These are phyloP conservation scores for Alloascoidea hylecoeti DNA, from an alignment of 805 yeast genomes.

Conservation along the genomic window DNA sequence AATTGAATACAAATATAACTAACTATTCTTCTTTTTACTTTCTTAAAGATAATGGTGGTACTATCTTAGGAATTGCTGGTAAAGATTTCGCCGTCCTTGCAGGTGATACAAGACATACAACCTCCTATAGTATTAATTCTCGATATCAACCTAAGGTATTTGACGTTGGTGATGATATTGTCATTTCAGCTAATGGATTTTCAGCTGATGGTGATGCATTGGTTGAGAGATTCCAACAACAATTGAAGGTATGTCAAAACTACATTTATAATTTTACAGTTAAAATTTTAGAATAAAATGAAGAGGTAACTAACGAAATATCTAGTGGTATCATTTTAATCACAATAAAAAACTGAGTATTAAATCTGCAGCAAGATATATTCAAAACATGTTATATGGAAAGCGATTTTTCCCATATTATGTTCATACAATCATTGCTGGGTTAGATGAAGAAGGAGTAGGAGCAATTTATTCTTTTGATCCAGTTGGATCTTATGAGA, in stretches of 20 bases:
- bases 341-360: slow-evolving; percentile 55
- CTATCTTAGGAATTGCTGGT: slow-evolving; percentile 95
- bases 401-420: slow-evolving; percentile 95
- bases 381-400: slow-evolving; percentile 82
- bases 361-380: slow-evolving; percentile 73
- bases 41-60: slow-evolving; percentile 76
- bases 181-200: slow-evolving; percentile 90
- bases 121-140: slow-evolving; percentile 87
- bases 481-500: slow-evolving; percentile 95
- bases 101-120: slow-evolving; percentile 95
- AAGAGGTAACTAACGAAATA: neutral
- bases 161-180: slow-evolving; percentile 75
- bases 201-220: slow-evolving; percentile 90
- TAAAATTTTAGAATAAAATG: neutral
- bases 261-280: neutral
- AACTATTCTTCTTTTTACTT: no score
- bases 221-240: slow-evolving; percentile 55
- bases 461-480: slow-evolving; percentile 95
- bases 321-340: slow-evolving; percentile 84
- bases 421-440: slow-evolving; percentile 89
- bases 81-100: slow-evolving; percentile 94
- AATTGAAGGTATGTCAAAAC: slow-evolving; percentile 11
- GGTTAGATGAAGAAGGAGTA: slow-evolving; percentile 72
- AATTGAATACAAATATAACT: no score
- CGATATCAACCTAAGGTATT: slow-evolving; percentile 86